These are phyloP conservation scores for Neurospora africana DNA, from an alignment of 495 filamentous ascomycete genomes.

Conservation along the genomic window DNA sequence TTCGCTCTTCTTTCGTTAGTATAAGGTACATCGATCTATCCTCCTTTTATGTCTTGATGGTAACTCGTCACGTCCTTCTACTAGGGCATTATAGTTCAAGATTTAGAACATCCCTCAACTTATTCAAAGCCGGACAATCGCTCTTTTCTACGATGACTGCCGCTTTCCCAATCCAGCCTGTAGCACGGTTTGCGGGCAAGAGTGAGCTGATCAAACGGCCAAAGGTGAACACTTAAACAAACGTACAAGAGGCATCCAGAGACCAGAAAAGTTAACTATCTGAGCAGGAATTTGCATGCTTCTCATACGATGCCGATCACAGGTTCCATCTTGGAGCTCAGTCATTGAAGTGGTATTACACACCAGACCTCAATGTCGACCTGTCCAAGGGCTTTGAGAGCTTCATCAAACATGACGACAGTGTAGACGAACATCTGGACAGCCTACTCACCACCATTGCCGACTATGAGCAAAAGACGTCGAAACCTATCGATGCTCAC, in stretches of 20 bases:
- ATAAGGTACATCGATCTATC: no score
- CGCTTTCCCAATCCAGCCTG: slow-evolving; percentile 52
- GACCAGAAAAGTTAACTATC: not conserved
- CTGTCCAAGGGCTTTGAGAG: slow-evolving; percentile 70
- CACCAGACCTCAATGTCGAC: slow-evolving; percentile 57
- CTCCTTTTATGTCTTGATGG: not conserved
- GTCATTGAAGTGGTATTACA: slow-evolving; percentile 81
- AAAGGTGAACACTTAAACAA: slow-evolving; percentile 34
- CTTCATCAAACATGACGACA: slow-evolving; percentile 75
- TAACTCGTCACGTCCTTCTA: not conserved
- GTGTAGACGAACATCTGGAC: slow-evolving; percentile 78
- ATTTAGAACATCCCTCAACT: not conserved
- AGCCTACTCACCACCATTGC: slow-evolving; percentile 67
- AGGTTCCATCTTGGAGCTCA: slow-evolving; percentile 63
- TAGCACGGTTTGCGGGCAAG: slow-evolving; percentile 48
- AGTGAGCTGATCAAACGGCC: slow-evolving; percentile 57
- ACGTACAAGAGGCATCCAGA: not conserved
- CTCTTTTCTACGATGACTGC: slow-evolving; percentile 20
- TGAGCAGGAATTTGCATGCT: slow-evolving; percentile 69
- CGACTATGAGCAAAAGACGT: slow-evolving; percentile 55
- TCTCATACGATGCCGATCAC: slow-evolving; percentile 82
- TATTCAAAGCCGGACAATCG: not conserved
- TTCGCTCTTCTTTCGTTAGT: not conserved
- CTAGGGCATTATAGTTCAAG: not conserved
- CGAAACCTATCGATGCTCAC: slow-evolving; percentile 59